phyloP scores from a whole-genome alignment of 768 basidiomycete species.

The Rubroboletus pulcherrimus region DNA sequence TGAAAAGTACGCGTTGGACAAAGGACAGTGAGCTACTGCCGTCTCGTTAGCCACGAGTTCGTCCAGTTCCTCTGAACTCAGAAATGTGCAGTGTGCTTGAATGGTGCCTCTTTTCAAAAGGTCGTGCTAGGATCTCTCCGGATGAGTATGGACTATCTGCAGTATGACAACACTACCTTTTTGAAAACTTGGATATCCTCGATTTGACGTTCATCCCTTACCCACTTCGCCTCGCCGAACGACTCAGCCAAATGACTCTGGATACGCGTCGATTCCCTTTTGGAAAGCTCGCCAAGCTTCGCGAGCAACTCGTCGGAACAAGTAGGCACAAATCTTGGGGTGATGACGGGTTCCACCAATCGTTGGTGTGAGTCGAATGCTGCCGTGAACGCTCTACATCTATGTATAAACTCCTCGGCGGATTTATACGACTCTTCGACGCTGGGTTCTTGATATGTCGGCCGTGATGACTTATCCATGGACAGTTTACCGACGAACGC shows the following conservation, averaged over 20 bases:
- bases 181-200: slow-evolving; percentile 78
- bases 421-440: slow-evolving; percentile 45
- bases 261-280: slow-evolving; percentile 44
- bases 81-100: slow-evolving; percentile 89
- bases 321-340: slow-evolving; percentile 87
- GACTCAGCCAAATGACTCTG: slow-evolving; percentile 87
- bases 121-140: slow-evolving; percentile 38
- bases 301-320: slow-evolving; percentile 69
- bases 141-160: slow-evolving; percentile 7
- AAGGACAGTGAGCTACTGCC: slow-evolving; percentile 80
- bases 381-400: slow-evolving; percentile 41
- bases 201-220: slow-evolving; percentile 51
- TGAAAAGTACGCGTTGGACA: slow-evolving; percentile 88
- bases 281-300: slow-evolving; percentile 57
- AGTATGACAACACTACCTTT: slow-evolving; percentile 37
- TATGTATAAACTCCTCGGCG: slow-evolving; percentile 53
- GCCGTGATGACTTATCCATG: slow-evolving; percentile 76
- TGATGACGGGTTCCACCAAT: slow-evolving; percentile 77
- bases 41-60: slow-evolving; percentile 49
- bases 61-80: slow-evolving; percentile 47
- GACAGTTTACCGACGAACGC: slow-evolving; percentile 88
- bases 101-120: slow-evolving; percentile 64
- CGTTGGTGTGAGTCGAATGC: slow-evolving; percentile 41
- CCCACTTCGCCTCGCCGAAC: slow-evolving; percentile 71
- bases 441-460: slow-evolving; percentile 67